Percentiles rank a stretch among this genome's conserved stretches.
These are phyloP conservation scores for Aspergillus asperescens DNA, from an alignment of 495 filamentous ascomycete genomes.

Conservation along the genomic window DNA sequence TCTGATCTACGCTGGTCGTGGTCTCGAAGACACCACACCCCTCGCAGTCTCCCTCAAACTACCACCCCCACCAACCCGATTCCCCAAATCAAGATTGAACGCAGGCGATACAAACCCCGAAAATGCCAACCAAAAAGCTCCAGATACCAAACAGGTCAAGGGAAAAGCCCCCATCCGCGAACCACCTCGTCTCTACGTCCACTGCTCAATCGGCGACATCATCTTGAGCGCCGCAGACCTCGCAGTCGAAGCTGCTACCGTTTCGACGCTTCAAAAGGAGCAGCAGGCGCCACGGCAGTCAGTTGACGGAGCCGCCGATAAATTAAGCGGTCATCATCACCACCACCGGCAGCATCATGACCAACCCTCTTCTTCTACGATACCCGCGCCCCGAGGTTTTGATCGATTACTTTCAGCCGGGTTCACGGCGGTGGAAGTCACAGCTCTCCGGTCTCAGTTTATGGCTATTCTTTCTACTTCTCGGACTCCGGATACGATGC, in stretches of 20 bases:
- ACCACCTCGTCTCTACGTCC: conserved; percentile 63
- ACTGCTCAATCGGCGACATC: conserved; percentile 76
- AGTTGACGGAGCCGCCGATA: neutral
- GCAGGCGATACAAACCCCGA: conserved; percentile 15
- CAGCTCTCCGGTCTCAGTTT: conserved; percentile 79
- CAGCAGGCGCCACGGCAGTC: conserved; percentile 1
- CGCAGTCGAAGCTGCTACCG: conserved; percentile 54
- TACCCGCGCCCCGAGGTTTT: conserved; percentile 75
- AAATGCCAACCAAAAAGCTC: conserved; percentile 18
- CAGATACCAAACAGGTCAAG: conserved; percentile 38
- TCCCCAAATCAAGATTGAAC: conserved; percentile 14
- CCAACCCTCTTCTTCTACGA: conserved; percentile 28
- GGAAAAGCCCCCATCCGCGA: conserved; percentile 52
- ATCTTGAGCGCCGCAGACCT: conserved; percentile 62
- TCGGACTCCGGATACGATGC: conserved; percentile 82
- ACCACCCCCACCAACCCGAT: conserved; percentile 45
- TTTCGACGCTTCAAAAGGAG: conserved; percentile 30
- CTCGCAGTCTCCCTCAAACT: conserved; percentile 61
- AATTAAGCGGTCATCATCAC: neutral
- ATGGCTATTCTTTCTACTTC: conserved; percentile 67
- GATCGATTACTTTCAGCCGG: conserved; percentile 75
- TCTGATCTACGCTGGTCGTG: conserved; percentile 81
- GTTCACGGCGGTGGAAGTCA: conserved; percentile 75
- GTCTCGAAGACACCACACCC: conserved; percentile 65
- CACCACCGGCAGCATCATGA: conserved; percentile 5